Evolutionary conservation across 129 eudicot species (phyloP).

Genomic region (Calendula officinalis): DNA sequence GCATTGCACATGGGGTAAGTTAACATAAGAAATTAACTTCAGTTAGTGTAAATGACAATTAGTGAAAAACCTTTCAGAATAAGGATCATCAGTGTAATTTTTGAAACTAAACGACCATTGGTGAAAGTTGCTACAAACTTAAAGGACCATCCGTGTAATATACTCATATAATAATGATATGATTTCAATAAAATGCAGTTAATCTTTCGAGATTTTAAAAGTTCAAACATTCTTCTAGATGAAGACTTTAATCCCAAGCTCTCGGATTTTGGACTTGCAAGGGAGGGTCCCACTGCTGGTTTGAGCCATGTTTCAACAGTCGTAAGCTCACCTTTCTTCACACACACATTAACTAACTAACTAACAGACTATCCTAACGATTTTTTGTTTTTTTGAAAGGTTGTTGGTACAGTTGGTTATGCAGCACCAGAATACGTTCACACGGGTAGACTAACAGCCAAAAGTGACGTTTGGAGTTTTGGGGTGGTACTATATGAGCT

Average conservation of each 20-base stretch:
- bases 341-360: not conserved
- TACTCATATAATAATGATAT: too few species aligned
- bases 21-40: too few species aligned
- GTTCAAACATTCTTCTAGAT: constrained; percentile 80
- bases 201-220: constrained; percentile 84
- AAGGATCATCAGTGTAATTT: too few species aligned
- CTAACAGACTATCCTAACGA: not conserved
- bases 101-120: too few species aligned
- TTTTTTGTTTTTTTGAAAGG: constrained; percentile 31
- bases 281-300: constrained; percentile 89
- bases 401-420: constrained; percentile 89
- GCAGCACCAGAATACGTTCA: constrained; percentile 91
- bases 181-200: constrained; percentile 39
- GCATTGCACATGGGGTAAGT: too few species aligned
- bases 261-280: constrained; percentile 89
- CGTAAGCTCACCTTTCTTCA: constrained; percentile 42
- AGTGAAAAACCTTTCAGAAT: too few species aligned
- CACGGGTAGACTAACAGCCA: constrained; percentile 73
- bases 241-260: constrained; percentile 83
- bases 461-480: constrained; percentile 96
- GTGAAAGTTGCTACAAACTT: too few species aligned
- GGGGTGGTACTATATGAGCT: constrained; percentile 85
- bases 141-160: too few species aligned
- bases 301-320: constrained; percentile 74
- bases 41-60: too few species aligned